These are phyloP conservation scores for Hanseniaspora sp. DNA, from an alignment of 1,139 yeast species.

Conservation along the genomic window DNA sequence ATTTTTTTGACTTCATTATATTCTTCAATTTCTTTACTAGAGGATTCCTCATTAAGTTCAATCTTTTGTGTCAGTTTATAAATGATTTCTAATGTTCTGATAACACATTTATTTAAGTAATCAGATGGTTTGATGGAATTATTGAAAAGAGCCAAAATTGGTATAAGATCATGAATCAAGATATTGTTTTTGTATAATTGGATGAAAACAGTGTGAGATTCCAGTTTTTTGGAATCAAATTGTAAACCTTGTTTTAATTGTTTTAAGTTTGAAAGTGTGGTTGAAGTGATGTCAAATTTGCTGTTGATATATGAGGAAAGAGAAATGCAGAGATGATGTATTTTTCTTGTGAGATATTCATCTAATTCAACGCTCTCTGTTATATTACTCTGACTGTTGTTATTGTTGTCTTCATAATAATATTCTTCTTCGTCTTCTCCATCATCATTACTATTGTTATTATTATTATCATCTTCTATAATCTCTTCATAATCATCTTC, in stretches of 20 bases:
- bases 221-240: constrained; percentile 63
- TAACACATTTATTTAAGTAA: constrained; percentile 24
- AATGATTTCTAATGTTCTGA: constrained; percentile 64
- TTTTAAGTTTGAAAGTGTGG: constrained; percentile 77
- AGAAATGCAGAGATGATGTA: constrained; percentile 7
- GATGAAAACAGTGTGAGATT: constrained; percentile 68
- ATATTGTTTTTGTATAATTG: constrained; percentile 78
- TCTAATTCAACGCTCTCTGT: constrained; percentile 5
- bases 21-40: constrained; percentile 43
- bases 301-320: constrained; percentile 33
- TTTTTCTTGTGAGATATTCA: constrained; percentile 11
- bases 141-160: constrained; percentile 42
- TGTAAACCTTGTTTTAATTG: constrained; percentile 83
- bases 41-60: constrained; percentile 42
- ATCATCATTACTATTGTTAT: background rate
- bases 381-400: background rate
- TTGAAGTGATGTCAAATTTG: constrained; percentile 76
- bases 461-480: background rate
- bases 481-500: background rate
- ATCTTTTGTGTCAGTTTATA: constrained; percentile 86
- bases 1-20: constrained; percentile 53
- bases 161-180: constrained; percentile 59
- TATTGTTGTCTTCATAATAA: background rate
- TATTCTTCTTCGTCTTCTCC: background rate
- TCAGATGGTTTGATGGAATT: constrained; percentile 18